Conservation (phyloP, 23 red algal species). For the Gracilaria gracilis region DNA sequence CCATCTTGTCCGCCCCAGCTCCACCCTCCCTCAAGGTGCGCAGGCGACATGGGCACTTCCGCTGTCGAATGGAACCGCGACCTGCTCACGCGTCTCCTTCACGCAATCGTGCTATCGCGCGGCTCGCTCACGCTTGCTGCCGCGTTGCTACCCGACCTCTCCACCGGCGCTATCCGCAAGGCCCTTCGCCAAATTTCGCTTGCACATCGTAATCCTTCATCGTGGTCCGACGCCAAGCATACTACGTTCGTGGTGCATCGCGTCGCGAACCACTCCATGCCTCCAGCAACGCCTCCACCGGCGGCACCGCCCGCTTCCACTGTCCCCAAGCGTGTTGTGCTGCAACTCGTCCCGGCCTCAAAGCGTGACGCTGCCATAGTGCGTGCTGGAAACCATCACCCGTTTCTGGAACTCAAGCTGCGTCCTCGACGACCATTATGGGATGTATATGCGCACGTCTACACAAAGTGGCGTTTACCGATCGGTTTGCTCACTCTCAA, state of each 20-base stretch:
- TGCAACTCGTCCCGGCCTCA: constrained; percentile 22
- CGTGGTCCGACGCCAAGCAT: constrained; percentile 10
- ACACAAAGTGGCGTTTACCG: constrained; percentile 25
- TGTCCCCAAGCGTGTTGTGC: background rate
- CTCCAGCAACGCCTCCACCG: background rate
- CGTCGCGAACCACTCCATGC: background rate
- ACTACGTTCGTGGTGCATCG: constrained; percentile 5
- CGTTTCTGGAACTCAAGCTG: constrained; percentile 31
- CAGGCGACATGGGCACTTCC: background rate
- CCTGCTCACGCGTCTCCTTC: constrained; percentile 6
- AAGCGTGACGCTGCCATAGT: background rate
- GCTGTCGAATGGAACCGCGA: background rate
- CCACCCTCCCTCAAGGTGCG: too few species aligned
- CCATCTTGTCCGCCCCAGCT: too few species aligned
- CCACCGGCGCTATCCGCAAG: background rate
- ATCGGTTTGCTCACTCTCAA: constrained; percentile 21
- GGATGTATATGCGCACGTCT: constrained; percentile 35
- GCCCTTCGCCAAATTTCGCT: background rate
- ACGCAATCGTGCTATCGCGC: background rate
- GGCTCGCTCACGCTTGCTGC: background rate
- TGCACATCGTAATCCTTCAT: background rate
- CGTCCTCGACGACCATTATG: background rate
- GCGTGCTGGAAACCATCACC: background rate
- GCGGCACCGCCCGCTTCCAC: background rate
- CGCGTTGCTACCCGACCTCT: background rate